Conservation (phyloP, 2,329 filamentous ascomycete species). For the Apiospora saccharicola region DNA sequence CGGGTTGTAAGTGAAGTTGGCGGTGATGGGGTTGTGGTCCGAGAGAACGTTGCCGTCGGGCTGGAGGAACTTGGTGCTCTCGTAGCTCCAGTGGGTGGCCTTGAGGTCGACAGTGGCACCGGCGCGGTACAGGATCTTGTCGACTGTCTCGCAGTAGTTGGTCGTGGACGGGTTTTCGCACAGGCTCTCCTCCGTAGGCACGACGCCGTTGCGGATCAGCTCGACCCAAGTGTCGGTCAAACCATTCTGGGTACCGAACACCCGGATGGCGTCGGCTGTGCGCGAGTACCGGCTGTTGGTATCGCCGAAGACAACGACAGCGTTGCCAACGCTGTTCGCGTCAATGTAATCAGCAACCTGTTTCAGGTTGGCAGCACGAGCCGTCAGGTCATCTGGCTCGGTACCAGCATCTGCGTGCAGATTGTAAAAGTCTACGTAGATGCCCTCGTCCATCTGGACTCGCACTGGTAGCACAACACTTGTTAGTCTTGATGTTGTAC, state of each 20-base stretch:
- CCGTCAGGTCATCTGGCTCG: conserved; percentile 57
- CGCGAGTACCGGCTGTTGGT: conserved; percentile 71
- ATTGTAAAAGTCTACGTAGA: conserved; percentile 71
- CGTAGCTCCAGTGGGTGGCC: conserved; percentile 62
- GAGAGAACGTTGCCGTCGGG: conserved; percentile 62
- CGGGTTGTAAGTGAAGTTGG: conserved; percentile 57
- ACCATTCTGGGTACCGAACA: conserved; percentile 58
- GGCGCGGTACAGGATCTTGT: conserved; percentile 70
- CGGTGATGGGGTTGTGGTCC: conserved; percentile 71
- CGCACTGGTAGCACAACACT: conserved; percentile 51
- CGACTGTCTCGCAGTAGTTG: conserved; percentile 68
- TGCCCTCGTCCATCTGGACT: conserved; percentile 56
- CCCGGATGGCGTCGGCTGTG: conserved; percentile 56
- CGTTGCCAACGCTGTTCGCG: conserved; percentile 62
- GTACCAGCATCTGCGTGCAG: conserved; percentile 71
- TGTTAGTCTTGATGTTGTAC: neutral
- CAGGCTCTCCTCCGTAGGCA: conserved; percentile 52
- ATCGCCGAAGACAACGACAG: conserved; percentile 70
- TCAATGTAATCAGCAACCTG: conserved; percentile 67
- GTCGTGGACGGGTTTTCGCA: conserved; percentile 66
- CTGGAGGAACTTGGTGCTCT: conserved; percentile 63
- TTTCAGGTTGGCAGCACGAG: conserved; percentile 65
- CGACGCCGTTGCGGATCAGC: conserved; percentile 54
- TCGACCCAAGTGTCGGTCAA: conserved; percentile 68
- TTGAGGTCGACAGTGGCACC: conserved; percentile 53